Percentiles rank a stretch among this genome's conserved stretches.
phyloP scores from a whole-genome alignment of 805 yeast species.

The Nakazawaea peltata region DNA sequence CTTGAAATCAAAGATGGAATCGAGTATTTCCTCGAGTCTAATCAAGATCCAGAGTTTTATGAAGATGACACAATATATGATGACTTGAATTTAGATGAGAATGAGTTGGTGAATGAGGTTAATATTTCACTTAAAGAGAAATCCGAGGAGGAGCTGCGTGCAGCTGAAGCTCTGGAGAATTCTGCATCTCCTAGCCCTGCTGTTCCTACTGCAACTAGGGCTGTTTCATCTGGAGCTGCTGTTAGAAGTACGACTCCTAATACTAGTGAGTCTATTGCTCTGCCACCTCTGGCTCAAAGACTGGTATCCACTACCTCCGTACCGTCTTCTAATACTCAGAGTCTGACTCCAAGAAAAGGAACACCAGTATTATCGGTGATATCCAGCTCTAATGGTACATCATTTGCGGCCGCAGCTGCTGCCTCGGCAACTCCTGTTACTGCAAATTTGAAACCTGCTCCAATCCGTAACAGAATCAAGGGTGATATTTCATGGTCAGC shows the following conservation, averaged over 20 bases:
- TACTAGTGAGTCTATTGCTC: no score
- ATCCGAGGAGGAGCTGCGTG: background rate
- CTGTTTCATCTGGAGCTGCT: slow-evolving; percentile 4
- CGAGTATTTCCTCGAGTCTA: slow-evolving; percentile 86
- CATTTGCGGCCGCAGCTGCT: slow-evolving; percentile 15
- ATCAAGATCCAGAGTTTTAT: slow-evolving; percentile 86
- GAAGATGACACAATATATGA: slow-evolving; percentile 94
- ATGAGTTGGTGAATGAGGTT: slow-evolving; percentile 19
- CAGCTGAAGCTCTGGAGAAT: slow-evolving; percentile 2
- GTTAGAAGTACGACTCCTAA: no score
- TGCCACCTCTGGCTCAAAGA: no score
- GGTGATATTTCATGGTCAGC: no score
- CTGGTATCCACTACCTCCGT: no score
- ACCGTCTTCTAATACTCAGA: no score
- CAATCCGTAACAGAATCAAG: slow-evolving; percentile 9
- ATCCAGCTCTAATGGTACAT: no score
- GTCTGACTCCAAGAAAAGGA: no score
- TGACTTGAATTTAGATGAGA: slow-evolving; percentile 62
- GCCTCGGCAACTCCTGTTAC: slow-evolving; percentile 11
- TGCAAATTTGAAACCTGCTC: slow-evolving; percentile 12
- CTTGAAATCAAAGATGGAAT: slow-evolving; percentile 81
- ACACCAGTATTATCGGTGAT: no score
- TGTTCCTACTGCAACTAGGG: slow-evolving; percentile 1
- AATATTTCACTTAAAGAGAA: slow-evolving; percentile 10
- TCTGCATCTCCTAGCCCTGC: slow-evolving; percentile 2